Percentiles rank a stretch among this genome's conserved stretches.
These are phyloP conservation scores for Hirsutella thompsonii DNA, from an alignment of 2,329 filamentous ascomycete species.

Conservation along the genomic window DNA sequence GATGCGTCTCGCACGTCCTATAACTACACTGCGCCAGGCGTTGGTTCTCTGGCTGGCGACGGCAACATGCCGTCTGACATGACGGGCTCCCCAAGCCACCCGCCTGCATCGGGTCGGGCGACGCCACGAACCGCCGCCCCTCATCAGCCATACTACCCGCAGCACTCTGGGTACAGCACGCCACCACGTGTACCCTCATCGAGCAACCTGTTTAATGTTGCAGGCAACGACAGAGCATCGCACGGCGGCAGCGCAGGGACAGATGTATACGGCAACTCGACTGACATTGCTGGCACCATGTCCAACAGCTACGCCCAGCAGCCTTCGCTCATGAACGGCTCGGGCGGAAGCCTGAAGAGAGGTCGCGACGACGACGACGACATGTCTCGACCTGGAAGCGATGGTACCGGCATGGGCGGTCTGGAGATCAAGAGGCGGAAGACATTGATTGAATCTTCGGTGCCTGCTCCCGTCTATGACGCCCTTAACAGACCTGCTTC, in stretches of 20 bases:
- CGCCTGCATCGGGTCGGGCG: slow-evolving; percentile 68
- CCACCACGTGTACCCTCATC: slow-evolving; percentile 60
- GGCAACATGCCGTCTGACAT: slow-evolving; percentile 75
- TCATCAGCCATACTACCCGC: slow-evolving; percentile 60
- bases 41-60: slow-evolving; percentile 55
- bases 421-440: slow-evolving; percentile 67
- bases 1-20: slow-evolving; percentile 61
- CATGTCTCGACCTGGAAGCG: slow-evolving; percentile 46
- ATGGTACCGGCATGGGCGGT: slow-evolving; percentile 26
- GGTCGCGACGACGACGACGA: slow-evolving; percentile 47
- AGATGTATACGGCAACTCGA: slow-evolving; percentile 59
- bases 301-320: slow-evolving; percentile 52
- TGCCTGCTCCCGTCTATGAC: slow-evolving; percentile 37
- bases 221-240: slow-evolving; percentile 62
- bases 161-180: slow-evolving; percentile 58
- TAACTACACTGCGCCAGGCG: slow-evolving; percentile 59
- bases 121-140: slow-evolving; percentile 70
- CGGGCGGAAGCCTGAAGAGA: slow-evolving; percentile 29
- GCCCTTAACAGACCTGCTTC: slow-evolving; percentile 33
- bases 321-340: slow-evolving; percentile 53
- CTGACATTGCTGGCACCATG: slow-evolving; percentile 42
- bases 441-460: slow-evolving; percentile 51
- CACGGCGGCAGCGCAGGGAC: slow-evolving; percentile 44
- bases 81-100: slow-evolving; percentile 67
- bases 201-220: slow-evolving; percentile 79